Base-by-base conservation (phyloP, 2,329 filamentous ascomycete species). In the Aureobasidium sp. region DNA sequence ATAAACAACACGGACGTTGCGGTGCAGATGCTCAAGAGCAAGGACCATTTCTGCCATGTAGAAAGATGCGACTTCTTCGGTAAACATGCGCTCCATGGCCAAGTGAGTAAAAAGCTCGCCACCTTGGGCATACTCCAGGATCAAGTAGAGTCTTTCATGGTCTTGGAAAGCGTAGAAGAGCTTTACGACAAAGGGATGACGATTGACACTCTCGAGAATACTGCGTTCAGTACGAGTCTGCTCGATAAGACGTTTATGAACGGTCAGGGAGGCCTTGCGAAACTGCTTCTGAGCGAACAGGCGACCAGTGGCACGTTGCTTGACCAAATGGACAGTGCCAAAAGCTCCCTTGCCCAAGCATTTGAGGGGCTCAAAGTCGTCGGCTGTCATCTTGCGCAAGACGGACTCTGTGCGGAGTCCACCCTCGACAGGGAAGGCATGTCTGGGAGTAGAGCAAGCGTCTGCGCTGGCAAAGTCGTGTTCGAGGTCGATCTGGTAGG, bases 11-110 rank as follows among this genome's bases (percentile, higher is more conserved):
- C 94, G 93, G 25, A 97, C 85, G 66, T 88, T 91, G 68, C 89
- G 87, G 77, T 99, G 94, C 29, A 99, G 83, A 75, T 99, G 92
- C 73, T 93, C 90, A 51, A 99, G 84, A 34, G 94, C 95, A 27
- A 99, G 84, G 5, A 96, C 86, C 86, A 99, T 95, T 77, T 99
- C 92, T 0, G 91, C 95, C 90, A 97, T 96, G 82, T 99, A 99
- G 75, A 97, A 99, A 1, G 92, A 90, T 0, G 93, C 89, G 1
- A 88, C 88, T 17, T 89, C 82, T 76, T 97, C 93, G 15, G 88
- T 83, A 68, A 99, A 97, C 90, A 97, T 97, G 74, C 91, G 90
- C 74, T 97, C 92, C 67, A 91, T 88, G 63, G 87, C 90, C 29
- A 99, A 82, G 71, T 97, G 93, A n/a, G 90, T 91, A 73, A 99